Percentiles rank a stretch among this genome's conserved stretches.
These are phyloP conservation scores for Psilocybe mexicana DNA, from an alignment of 1,284 basidiomycete genomes.

Conservation along the genomic window DNA sequence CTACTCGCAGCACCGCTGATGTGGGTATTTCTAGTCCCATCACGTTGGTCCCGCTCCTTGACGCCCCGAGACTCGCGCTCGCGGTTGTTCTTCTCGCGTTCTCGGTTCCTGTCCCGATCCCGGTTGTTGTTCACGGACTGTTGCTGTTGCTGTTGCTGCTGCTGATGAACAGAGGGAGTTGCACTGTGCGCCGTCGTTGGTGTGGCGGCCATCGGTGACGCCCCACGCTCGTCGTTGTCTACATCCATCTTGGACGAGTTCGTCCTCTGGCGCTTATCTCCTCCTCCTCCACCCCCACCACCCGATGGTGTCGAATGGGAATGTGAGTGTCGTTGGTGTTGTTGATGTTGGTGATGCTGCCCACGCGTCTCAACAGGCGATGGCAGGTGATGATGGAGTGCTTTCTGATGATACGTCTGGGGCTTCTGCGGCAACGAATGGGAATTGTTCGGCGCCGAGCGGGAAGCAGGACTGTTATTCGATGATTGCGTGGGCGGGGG, in stretches of 20 bases:
- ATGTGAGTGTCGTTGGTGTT: background rate
- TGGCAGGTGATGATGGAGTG: background rate
- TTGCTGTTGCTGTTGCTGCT: conserved; percentile 36
- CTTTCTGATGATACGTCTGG: conserved; percentile 14
- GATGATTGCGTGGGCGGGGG: conserved; percentile 18
- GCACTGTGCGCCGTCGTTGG: too few relatives aligned
- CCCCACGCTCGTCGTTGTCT: conserved; percentile 41
- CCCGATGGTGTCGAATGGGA: background rate
- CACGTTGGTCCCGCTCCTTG: conserved; percentile 29
- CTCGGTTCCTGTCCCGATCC: conserved; percentile 37
- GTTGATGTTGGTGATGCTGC: conserved; percentile 2
- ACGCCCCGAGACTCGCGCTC: conserved; percentile 18
- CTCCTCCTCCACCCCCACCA: background rate
- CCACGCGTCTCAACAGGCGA: background rate
- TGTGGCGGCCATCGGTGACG: background rate
- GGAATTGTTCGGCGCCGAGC: conserved; percentile 5
- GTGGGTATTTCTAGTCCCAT: conserved; percentile 31
- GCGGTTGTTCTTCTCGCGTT: conserved; percentile 32
- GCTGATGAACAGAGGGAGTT: background rate
- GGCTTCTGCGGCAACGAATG: conserved; percentile 25
- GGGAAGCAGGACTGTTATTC: conserved; percentile 29
- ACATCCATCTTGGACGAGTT: conserved; percentile 52
- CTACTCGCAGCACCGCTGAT: conserved; percentile 32
- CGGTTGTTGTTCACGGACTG: conserved; percentile 38
- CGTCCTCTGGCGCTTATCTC: conserved; percentile 1